These are phyloP conservation scores for Annulohypoxylon maeteangense DNA, from an alignment of 495 filamentous ascomycete species.

Conservation along the genomic window DNA sequence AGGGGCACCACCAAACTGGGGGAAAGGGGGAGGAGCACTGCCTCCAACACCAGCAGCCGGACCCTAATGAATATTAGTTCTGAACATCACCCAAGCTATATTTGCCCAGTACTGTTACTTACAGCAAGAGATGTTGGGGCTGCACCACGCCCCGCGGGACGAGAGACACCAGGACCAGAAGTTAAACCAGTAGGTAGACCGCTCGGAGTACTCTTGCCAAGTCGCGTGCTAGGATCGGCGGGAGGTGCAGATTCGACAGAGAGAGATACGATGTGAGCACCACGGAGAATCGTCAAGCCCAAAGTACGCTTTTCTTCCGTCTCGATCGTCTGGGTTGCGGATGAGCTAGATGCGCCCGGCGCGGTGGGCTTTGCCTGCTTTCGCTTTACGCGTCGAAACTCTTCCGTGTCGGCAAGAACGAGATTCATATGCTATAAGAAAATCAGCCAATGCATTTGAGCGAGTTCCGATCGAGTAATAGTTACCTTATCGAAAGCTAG, in stretches of 20 bases:
- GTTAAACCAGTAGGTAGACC: slow-evolving; percentile 74
- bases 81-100: slow-evolving; percentile 32
- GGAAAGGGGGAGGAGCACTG: slow-evolving; percentile 75
- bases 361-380: slow-evolving; percentile 82
- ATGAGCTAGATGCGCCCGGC: slow-evolving; percentile 66
- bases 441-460: slow-evolving; percentile 36
- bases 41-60: slow-evolving; percentile 91
- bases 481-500: slow-evolving; percentile 95
- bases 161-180: slow-evolving; percentile 88
- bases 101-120: slow-evolving; percentile 47
- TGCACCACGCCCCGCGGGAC: slow-evolving; percentile 88
- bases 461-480: neutral
- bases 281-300: slow-evolving; percentile 93
- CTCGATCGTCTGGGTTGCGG: slow-evolving; percentile 71
- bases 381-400: slow-evolving; percentile 94
- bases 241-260: slow-evolving; percentile 98
- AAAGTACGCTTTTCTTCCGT: slow-evolving; percentile 96
- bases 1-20: slow-evolving; percentile 69
- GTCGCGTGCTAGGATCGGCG: slow-evolving; percentile 88
- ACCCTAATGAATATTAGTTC: slow-evolving; percentile 62
- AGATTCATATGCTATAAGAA: slow-evolving; percentile 92
- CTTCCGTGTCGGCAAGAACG: slow-evolving; percentile 97
- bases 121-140: slow-evolving; percentile 80
- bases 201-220: slow-evolving; percentile 79
- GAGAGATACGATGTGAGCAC: slow-evolving; percentile 90